phyloP scores from a whole-genome alignment of 371 early-diverging fungal species.

The Mucor piriformis region DNA sequence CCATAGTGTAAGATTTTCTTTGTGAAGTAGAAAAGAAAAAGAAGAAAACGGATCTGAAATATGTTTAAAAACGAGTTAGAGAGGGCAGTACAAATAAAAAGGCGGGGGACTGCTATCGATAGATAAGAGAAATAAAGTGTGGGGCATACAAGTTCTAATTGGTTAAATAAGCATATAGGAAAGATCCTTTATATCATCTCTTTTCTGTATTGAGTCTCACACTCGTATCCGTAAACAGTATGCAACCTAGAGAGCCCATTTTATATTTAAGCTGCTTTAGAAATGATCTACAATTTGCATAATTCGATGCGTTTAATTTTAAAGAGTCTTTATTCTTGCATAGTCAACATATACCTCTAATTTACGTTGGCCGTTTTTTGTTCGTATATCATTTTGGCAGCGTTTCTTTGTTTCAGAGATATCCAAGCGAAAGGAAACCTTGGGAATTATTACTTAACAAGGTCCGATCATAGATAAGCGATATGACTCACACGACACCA shows the following conservation, averaged over 20 bases:
- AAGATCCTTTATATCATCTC: neutral
- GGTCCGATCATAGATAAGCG: neutral
- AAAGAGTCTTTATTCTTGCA: neutral
- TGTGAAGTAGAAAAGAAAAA: neutral
- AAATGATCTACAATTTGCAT: too few relatives aligned
- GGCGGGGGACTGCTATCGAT: neutral
- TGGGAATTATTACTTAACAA: neutral
- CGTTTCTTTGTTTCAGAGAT: too few relatives aligned
- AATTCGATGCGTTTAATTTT: neutral
- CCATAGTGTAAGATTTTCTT: constrained; percentile 18
- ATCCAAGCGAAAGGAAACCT: too few relatives aligned
- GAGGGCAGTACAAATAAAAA: neutral
- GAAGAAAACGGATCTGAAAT: neutral
- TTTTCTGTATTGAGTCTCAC: too few relatives aligned
- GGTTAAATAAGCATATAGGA: neutral
- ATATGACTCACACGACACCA: constrained; percentile 1
- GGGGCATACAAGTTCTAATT: too few relatives aligned
- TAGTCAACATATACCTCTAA: neutral
- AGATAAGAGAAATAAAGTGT: neutral
- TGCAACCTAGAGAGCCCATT: too few relatives aligned
- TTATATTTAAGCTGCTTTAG: too few relatives aligned
- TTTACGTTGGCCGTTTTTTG: too few relatives aligned
- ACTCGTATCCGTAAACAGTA: too few relatives aligned
- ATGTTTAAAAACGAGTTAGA: neutral
- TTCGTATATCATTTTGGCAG: too few relatives aligned